Evolutionary conservation across 2,329 filamentous ascomycete genomes (phyloP).

Genomic region (Colletotrichum sp.): DNA sequence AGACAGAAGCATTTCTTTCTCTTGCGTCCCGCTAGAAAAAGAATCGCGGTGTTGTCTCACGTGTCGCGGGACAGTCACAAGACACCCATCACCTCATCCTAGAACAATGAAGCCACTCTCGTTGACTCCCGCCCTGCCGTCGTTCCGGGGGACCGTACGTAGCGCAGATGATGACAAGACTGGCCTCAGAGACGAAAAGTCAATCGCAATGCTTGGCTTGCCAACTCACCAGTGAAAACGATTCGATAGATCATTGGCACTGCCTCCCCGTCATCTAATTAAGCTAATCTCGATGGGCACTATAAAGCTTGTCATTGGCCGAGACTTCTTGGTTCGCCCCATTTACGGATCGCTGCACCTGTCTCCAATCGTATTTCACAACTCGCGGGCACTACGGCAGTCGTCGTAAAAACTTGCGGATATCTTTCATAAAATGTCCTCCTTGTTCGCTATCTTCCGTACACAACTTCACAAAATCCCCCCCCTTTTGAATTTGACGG

Average conservation of each 20-base stretch:
- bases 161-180: background rate
- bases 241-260: background rate
- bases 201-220: constrained; percentile 2
- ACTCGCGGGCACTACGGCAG: background rate
- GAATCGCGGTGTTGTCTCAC: background rate
- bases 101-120: background rate
- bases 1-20: background rate
- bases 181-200: background rate
- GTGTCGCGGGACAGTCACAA: background rate
- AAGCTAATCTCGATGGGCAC: constrained; percentile 19
- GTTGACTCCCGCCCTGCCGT: background rate
- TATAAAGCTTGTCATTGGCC: constrained; percentile 21
- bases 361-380: constrained; percentile 1
- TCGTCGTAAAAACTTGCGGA: background rate
- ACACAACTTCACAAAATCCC: background rate
- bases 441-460: background rate
- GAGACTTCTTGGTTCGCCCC: background rate
- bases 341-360: background rate
- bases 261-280: background rate
- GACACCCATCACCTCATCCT: background rate
- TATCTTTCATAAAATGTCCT: background rate
- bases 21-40: background rate
- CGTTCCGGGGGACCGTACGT: background rate
- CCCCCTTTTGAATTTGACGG: background rate
- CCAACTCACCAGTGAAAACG: background rate